Conservation (phyloP, 2,329 filamentous ascomycete genomes). For the Septoria petroselini region DNA sequence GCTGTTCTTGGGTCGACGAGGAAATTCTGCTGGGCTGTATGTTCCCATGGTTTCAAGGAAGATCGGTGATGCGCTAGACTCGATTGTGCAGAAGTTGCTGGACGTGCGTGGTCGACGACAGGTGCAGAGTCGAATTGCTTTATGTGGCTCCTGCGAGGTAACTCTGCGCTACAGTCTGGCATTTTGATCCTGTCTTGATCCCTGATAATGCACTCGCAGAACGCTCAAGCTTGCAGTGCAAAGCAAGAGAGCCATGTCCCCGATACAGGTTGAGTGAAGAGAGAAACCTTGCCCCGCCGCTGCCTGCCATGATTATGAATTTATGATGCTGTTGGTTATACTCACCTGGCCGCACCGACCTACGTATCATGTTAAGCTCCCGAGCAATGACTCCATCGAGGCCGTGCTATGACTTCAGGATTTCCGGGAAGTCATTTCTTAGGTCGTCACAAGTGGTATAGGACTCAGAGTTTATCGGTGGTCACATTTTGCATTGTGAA, state of each 20-base stretch:
- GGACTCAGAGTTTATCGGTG: background rate
- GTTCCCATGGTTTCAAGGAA: slow-evolving; percentile 28
- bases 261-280: background rate
- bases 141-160: background rate
- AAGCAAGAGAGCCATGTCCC: background rate
- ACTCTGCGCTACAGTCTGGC: slow-evolving; percentile 4
- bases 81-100: too few relatives aligned
- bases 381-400: too few relatives aligned
- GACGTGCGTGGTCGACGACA: too few relatives aligned
- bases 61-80: too few relatives aligned
- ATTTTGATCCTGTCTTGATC: slow-evolving; percentile 3
- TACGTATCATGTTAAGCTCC: too few relatives aligned
- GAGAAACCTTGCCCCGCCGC: background rate
- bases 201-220: background rate
- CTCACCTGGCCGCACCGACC: too few relatives aligned
- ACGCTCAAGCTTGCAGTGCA: background rate
- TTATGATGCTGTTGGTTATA: too few relatives aligned
- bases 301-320: too few relatives aligned
- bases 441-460: slow-evolving; percentile 5
- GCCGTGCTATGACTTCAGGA: background rate
- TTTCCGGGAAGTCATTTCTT: background rate
- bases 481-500: too few relatives aligned
- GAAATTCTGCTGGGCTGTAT: slow-evolving; percentile 29
- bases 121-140: background rate
- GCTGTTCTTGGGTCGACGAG: slow-evolving; percentile 24